Evolutionary conservation across 306 rosid species (phyloP).

Genomic region (Trifolium repens): DNA sequence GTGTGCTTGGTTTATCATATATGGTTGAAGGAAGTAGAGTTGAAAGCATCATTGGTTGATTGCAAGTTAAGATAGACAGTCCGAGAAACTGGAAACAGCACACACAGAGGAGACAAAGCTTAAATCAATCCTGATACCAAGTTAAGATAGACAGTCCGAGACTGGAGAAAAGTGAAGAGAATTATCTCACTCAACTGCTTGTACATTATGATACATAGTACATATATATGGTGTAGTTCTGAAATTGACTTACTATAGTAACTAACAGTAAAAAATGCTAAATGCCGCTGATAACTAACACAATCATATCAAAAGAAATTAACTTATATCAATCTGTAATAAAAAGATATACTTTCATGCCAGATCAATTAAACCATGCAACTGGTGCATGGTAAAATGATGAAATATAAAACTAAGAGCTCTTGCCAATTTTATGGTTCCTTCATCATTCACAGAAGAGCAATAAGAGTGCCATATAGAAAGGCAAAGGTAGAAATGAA

Average conservation of each 20-base stretch:
- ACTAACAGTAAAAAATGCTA: background rate
- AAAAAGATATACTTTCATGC: background rate
- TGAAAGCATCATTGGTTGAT: background rate
- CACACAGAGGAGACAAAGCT: background rate
- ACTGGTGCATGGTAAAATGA: background rate
- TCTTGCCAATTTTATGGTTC: background rate
- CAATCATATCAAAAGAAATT: background rate
- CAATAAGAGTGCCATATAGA: background rate
- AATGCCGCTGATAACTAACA: background rate
- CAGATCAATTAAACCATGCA: background rate
- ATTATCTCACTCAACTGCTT: background rate
- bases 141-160: background rate
- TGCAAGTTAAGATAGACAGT: too few relatives aligned
- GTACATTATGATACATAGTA: background rate
- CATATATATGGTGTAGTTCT: background rate
- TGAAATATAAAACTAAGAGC: background rate
- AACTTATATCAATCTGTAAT: background rate
- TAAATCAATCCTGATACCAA: background rate
- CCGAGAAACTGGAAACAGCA: background rate
- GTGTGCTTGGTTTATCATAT: background rate
- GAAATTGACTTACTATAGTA: constrained; percentile 1
- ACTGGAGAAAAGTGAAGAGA: constrained; percentile 16
- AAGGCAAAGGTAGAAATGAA: background rate
- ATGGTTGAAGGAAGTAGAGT: background rate
- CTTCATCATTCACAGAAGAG: background rate